These are phyloP conservation scores for Corymbia calophylla DNA, from an alignment of 441 rosid species.

Conservation along the genomic window DNA sequence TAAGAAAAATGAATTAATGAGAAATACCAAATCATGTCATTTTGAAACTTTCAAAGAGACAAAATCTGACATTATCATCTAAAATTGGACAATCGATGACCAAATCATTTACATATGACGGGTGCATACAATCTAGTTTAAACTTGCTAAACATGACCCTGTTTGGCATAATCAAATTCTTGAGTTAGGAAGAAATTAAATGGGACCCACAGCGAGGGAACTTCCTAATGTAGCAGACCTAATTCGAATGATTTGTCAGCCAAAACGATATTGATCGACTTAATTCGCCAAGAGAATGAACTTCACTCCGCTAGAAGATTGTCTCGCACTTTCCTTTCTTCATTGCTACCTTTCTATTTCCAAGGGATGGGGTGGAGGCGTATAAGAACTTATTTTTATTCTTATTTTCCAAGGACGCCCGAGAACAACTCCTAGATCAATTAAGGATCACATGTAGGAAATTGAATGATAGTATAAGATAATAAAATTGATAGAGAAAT, in stretches of 20 bases:
- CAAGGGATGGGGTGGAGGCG: not conserved
- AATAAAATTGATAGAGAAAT: not conserved
- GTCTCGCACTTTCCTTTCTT: not conserved
- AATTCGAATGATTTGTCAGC: not conserved
- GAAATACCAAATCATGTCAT: not conserved
- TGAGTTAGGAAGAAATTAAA: not conserved
- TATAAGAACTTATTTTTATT: not conserved
- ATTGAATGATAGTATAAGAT: not conserved
- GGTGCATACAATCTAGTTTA: not conserved
- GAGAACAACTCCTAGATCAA: not conserved
- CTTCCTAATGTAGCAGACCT: not conserved
- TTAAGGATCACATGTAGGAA: not conserved
- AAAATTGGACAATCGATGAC: not conserved
- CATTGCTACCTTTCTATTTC: not conserved
- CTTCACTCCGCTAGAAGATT: not conserved
- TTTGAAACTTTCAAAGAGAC: not conserved
- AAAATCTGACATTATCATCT: not conserved
- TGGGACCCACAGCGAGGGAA: not conserved
- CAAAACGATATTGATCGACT: not conserved
- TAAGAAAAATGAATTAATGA: not conserved
- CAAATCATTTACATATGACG: not conserved
- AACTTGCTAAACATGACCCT: not conserved
- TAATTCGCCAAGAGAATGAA: not conserved
- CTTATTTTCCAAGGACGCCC: not conserved
- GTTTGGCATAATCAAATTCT: not conserved